Percentiles rank a stretch among this genome's conserved stretches.
Evolutionary conservation across 805 yeast genomes (phyloP).

Genomic region (Spathaspora hagerdaliae): DNA sequence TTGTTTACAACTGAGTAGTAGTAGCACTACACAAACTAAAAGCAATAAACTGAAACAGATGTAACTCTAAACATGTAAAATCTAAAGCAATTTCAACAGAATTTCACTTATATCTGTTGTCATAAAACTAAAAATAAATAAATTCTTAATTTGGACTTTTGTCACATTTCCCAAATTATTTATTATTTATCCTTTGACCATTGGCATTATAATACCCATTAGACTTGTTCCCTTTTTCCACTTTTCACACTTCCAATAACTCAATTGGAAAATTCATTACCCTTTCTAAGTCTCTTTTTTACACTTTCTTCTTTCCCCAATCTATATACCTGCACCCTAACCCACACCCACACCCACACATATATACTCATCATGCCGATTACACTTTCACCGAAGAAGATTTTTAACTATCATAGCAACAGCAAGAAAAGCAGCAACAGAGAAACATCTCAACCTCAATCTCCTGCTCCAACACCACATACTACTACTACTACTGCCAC

Average conservation of each 20-base stretch:
- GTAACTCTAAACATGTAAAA: too few species aligned
- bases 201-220: too few species aligned
- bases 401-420: not conserved
- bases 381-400: not conserved
- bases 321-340: not conserved
- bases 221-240: too few species aligned
- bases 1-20: too few species aligned
- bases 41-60: too few species aligned
- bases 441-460: not conserved
- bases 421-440: not conserved
- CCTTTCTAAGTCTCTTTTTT: not conserved
- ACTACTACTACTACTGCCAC: not conserved
- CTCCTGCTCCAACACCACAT: not conserved
- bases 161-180: too few species aligned
- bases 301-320: not conserved
- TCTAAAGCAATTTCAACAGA: too few species aligned
- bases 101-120: too few species aligned
- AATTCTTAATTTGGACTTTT: too few species aligned
- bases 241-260: not conserved
- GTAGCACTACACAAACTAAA: too few species aligned
- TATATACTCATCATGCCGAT: not conserved
- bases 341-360: not conserved
- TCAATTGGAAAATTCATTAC: not conserved
- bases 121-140: too few species aligned
- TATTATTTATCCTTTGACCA: too few species aligned